A percentile compares a stretch with the other conserved stretches of the same genome.
phyloP scores from a whole-genome alignment of 441 rosid species.

The Heliophila coronopifolia region DNA sequence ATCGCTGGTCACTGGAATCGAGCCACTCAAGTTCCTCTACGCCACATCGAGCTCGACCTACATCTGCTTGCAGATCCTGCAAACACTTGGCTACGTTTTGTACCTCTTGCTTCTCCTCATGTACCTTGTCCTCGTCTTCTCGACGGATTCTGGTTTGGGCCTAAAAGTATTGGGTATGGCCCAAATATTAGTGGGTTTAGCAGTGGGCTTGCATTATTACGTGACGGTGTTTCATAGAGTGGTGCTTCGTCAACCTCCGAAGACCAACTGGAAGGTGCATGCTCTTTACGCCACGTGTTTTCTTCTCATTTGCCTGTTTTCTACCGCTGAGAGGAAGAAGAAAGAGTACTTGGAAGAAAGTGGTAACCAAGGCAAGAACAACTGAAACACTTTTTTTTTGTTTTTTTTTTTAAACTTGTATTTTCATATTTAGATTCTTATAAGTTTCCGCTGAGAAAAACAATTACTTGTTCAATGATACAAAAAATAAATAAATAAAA shows the following conservation, averaged over 20 bases:
- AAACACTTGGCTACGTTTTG: constrained; percentile 67
- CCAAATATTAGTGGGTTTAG: constrained; percentile 72
- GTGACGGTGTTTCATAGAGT: constrained; percentile 81
- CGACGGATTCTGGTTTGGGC: constrained; percentile 60
- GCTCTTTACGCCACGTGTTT: constrained; percentile 90
- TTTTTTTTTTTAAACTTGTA: not conserved
- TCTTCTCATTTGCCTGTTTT: constrained; percentile 53
- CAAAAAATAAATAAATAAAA: too few species aligned
- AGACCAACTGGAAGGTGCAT: constrained; percentile 81
- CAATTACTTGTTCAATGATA: too few species aligned
- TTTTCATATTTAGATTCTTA: constrained; percentile 19
- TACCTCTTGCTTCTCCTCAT: constrained; percentile 66
- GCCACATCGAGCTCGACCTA: constrained; percentile 68
- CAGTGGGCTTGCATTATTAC: constrained; percentile 82
- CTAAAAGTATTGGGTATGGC: constrained; percentile 53
- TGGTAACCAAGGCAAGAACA: constrained; percentile 85
- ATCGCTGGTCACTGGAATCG: constrained; percentile 67
- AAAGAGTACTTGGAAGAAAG: constrained; percentile 81
- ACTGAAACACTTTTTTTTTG: constrained; percentile 26
- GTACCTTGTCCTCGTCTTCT: constrained; percentile 70
- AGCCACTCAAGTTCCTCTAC: constrained; percentile 76
- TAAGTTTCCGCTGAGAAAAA: constrained; percentile 17
- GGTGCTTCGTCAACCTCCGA: constrained; percentile 73
- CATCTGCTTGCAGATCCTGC: constrained; percentile 63
- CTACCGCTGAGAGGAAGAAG: constrained; percentile 74